Evolutionary conservation across 192 early-diverging fungal genomes (phyloP).

Genomic region (Coemansia sp.): DNA sequence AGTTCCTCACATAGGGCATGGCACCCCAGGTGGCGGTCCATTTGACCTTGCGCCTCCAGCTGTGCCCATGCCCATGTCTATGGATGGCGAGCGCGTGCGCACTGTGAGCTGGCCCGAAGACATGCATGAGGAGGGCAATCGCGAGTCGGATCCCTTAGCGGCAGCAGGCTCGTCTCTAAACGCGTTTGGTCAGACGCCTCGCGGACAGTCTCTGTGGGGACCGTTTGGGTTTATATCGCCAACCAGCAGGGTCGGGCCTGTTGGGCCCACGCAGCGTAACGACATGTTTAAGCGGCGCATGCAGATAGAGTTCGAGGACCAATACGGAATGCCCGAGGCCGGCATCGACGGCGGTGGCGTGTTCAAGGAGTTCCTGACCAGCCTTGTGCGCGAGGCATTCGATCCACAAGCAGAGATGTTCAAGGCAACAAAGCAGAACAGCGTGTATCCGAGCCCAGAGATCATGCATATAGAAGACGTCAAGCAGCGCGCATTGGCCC

Average conservation of each 20-base stretch:
- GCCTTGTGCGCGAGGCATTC: conserved; percentile 70
- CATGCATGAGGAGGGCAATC: neutral
- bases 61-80: neutral
- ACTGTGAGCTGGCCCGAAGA: neutral
- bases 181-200: neutral
- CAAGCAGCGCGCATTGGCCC: conserved; percentile 36
- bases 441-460: conserved; percentile 72
- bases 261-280: conserved; percentile 17
- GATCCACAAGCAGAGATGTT: conserved; percentile 70
- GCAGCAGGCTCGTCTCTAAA: neutral
- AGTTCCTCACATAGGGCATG: neutral
- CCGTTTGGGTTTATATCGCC: neutral
- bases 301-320: conserved; percentile 81
- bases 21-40: neutral
- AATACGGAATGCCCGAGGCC: conserved; percentile 79
- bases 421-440: conserved; percentile 60
- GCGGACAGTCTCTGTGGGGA: neutral
- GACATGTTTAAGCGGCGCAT: conserved; percentile 73
- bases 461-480: conserved; percentile 20
- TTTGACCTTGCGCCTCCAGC: neutral
- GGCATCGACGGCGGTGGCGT: conserved; percentile 97
- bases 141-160: neutral
- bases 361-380: conserved; percentile 96
- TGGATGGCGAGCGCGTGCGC: neutral
- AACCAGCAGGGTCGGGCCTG: neutral